Evolutionary conservation across 768 basidiomycete genomes (phyloP), one percentile per base, ranked within the genome.

Genomic region (Mycena latifolia): DNA sequence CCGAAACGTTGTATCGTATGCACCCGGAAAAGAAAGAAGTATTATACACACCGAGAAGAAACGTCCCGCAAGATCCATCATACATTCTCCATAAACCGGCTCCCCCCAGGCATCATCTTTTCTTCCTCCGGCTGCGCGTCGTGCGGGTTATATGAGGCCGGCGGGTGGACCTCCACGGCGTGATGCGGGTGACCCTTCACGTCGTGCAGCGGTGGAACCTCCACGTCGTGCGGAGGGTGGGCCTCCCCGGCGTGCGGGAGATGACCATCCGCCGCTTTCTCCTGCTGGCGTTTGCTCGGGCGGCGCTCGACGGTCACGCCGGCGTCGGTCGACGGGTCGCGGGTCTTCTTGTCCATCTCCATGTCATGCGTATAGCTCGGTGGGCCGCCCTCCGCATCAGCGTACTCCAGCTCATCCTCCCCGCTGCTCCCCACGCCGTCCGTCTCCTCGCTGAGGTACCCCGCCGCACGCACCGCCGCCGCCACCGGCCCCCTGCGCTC

Each of bases 401-500:
- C 65, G 63, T 88, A 86, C 61, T 69, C 58, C 1, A 59, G 53
- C 43, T 66, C 72, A 39, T 82, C 79, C 6, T 85, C 89, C 37
- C 91, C 78, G 58, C 87, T 88, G 17, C 85, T 87, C 28, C 88
- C 88, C 59, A 89, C 90, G 22, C 86, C 88, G 28, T 87, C 88
- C 15, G 84, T 84, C 47, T 94, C 94, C 55, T 94, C 95, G 63
- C 90, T 91, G n/a, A 86, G 80, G 78, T 96, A 99, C 37, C 97
- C 97, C 1, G 86, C 96, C 3, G 90, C 86, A 55, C 96, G 82
- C 20, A 99, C 98, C 28, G 96, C 97, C 18, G 94, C 94, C 35
- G 92, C 93, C 28, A 99, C 92, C 0, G 95, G 95, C 3, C 97
- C 98, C 41, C 89, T 90, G 47, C 98, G 84, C 80, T 98, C 94